phyloP scores from a whole-genome alignment of 441 rosid species.

The Pelargonium australe region DNA sequence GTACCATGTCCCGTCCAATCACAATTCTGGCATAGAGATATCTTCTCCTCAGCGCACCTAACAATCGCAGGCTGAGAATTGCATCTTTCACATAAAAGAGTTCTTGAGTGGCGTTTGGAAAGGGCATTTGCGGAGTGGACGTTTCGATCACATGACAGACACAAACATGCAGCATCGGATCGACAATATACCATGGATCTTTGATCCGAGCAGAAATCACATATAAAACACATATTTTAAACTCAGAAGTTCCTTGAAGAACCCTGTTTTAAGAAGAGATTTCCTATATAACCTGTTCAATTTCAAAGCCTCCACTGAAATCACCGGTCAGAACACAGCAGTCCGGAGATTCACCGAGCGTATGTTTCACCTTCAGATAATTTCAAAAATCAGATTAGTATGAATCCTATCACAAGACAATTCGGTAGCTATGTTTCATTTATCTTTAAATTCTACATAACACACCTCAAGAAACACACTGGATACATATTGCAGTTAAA shows the following conservation, averaged over 20 bases:
- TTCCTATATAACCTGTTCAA: conserved; percentile 16
- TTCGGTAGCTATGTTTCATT: too few relatives aligned
- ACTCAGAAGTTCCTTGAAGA: conserved; percentile 7
- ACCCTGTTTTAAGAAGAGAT: neutral
- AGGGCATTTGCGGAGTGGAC: conserved; percentile 95
- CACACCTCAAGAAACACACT: too few relatives aligned
- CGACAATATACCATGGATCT: conserved; percentile 87
- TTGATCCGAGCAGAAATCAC: conserved; percentile 92
- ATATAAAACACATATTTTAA: conserved; percentile 67
- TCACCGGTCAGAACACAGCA: conserved; percentile 15
- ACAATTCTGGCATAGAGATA: conserved; percentile 93
- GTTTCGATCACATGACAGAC: conserved; percentile 85
- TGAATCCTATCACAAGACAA: neutral
- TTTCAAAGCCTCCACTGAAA: conserved; percentile 11
- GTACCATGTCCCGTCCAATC: conserved; percentile 73
- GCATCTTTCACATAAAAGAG: conserved; percentile 84
- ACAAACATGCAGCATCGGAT: conserved; percentile 87
- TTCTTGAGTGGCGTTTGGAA: conserved; percentile 82
- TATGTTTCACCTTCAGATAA: conserved; percentile 21
- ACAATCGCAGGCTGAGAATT: conserved; percentile 70
- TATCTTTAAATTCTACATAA: too few relatives aligned
- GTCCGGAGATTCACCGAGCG: neutral
- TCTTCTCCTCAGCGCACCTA: conserved; percentile 68
- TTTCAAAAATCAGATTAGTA: conserved; percentile 10
- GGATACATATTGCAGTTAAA: too few relatives aligned